Evolutionary conservation across 202 grass and related monocot species (phyloP).

Genomic region (Zizania palustris): DNA sequence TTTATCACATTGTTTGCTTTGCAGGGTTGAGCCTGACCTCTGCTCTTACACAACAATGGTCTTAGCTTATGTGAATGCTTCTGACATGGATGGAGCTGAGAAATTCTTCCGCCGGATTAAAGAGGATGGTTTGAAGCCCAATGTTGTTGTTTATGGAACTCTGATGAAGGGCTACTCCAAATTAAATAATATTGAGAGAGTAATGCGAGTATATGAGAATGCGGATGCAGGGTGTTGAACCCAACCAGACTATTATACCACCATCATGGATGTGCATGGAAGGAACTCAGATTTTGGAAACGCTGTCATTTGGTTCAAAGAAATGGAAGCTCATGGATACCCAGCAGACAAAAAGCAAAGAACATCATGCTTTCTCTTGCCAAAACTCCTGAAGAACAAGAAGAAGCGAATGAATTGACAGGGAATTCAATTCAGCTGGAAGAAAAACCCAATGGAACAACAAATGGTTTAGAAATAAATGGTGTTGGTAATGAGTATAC

Average conservation of each 20-base stretch:
- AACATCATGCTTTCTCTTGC: slow-evolving; percentile 83
- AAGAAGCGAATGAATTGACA: slow-evolving; percentile 73
- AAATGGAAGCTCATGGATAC: slow-evolving; percentile 74
- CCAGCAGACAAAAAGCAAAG: slow-evolving; percentile 80
- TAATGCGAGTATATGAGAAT: slow-evolving; percentile 92
- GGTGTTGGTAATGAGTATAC: slow-evolving; percentile 31
- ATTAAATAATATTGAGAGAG: slow-evolving; percentile 76
- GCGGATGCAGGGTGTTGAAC: slow-evolving; percentile 75
- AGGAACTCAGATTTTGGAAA: slow-evolving; percentile 89
- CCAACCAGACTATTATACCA: slow-evolving; percentile 91
- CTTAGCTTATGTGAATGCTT: slow-evolving; percentile 91
- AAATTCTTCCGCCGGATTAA: slow-evolving; percentile 90
- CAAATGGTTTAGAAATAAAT: slow-evolving; percentile 25
- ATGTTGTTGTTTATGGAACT: slow-evolving; percentile 88
- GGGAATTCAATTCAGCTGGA: slow-evolving; percentile 51
- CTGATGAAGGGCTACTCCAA: slow-evolving; percentile 97
- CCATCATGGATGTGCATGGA: slow-evolving; percentile 79
- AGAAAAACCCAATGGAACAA: slow-evolving; percentile 34
- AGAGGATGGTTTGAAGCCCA: slow-evolving; percentile 92
- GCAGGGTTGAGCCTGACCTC: slow-evolving; percentile 84
- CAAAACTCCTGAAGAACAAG: slow-evolving; percentile 66
- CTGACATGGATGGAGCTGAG: slow-evolving; percentile 84
- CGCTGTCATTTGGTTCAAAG: slow-evolving; percentile 80
- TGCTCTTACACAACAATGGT: slow-evolving; percentile 95
- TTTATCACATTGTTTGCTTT: slow-evolving; percentile 31